Conservation (phyloP, 441 rosid genomes). For the Brassica balearica region DNA sequence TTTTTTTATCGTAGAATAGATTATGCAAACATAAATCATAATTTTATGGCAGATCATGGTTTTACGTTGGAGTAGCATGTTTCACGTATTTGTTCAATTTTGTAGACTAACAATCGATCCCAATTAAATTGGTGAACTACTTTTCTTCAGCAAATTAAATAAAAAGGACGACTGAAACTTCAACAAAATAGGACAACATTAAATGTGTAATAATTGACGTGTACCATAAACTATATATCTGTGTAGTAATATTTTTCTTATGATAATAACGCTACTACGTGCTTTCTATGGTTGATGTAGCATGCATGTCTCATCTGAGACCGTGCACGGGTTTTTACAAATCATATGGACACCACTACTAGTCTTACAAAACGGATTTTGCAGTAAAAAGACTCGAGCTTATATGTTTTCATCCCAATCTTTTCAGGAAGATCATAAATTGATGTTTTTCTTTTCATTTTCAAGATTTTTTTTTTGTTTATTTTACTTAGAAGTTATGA, state of each 20-base stretch:
- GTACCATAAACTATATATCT: background rate
- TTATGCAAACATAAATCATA: background rate
- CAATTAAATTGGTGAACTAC: constrained; percentile 1
- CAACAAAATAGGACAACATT: background rate
- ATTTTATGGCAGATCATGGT: background rate
- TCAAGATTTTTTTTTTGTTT: background rate
- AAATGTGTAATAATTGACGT: background rate
- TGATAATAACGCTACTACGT: no score
- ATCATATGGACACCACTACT: no score
- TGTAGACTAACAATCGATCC: background rate
- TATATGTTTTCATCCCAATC: background rate
- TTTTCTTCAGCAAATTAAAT: background rate
- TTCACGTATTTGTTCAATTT: background rate
- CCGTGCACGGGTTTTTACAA: no score
- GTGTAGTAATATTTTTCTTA: no score
- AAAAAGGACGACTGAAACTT: background rate
- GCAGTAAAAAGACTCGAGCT: no score
- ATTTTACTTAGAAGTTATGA: background rate
- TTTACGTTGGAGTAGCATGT: background rate
- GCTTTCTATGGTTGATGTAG: no score
- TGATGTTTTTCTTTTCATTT: background rate
- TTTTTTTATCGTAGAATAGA: background rate
- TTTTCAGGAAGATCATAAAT: background rate
- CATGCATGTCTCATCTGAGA: no score
- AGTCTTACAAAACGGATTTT: no score